phyloP scores from a whole-genome alignment of 257 asterid species.

The Primulina tabacum region DNA sequence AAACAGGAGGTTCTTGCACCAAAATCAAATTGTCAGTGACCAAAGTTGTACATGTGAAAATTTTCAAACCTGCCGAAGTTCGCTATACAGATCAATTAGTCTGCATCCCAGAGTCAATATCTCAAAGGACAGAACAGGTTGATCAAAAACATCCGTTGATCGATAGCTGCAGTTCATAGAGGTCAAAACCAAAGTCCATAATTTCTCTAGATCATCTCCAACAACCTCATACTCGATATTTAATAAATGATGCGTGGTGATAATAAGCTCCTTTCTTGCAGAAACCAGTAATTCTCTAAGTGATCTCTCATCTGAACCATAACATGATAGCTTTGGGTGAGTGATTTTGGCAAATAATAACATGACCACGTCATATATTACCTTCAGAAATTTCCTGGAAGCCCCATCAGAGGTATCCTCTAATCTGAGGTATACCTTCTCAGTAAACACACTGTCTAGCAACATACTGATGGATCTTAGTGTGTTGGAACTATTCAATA shows the following conservation, averaged over 20 bases:
- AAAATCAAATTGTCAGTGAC: conserved; percentile 8
- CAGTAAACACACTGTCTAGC: conserved; percentile 50
- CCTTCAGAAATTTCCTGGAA: conserved; percentile 54
- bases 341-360: conserved; percentile 47
- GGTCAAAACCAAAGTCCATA: conserved; percentile 64
- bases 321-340: conserved; percentile 30
- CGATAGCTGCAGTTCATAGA: conserved; percentile 49
- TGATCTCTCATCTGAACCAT: conserved; percentile 35
- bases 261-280: conserved; percentile 61
- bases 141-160: conserved; percentile 40
- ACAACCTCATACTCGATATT: conserved; percentile 78
- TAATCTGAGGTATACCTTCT: conserved; percentile 54
- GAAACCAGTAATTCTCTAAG: conserved; percentile 42
- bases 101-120: conserved; percentile 62
- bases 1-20: conserved; percentile 8
- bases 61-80: conserved; percentile 90
- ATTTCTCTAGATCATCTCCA: conserved; percentile 71
- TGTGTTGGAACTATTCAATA: conserved; percentile 40
- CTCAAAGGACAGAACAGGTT: conserved; percentile 42
- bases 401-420: conserved; percentile 87
- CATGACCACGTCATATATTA: conserved; percentile 51
- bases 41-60: conserved; percentile 4
- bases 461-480: conserved; percentile 59
- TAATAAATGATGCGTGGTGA: conserved; percentile 50
- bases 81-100: conserved; percentile 74